phyloP scores from a whole-genome alignment of 768 basidiomycete genomes.

The Lactifluus rugatus region DNA sequence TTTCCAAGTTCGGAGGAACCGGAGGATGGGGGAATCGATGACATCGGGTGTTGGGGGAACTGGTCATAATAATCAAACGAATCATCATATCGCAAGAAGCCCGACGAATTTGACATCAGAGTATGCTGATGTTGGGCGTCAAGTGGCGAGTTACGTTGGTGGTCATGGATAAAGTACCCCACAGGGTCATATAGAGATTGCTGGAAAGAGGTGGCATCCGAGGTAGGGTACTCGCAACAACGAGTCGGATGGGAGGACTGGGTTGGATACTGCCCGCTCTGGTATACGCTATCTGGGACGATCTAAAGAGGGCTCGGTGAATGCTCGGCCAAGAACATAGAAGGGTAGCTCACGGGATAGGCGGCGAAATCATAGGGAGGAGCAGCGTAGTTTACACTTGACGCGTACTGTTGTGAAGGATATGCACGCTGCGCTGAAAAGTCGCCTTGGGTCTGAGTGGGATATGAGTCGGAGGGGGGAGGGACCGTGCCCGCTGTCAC shows the following conservation, averaged over 20 bases:
- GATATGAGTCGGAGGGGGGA: slow-evolving; percentile 2
- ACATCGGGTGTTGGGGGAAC: background rate
- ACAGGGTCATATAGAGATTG: background rate
- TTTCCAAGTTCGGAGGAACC: slow-evolving; percentile 15
- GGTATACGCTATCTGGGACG: background rate
- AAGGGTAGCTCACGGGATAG: slow-evolving; percentile 9
- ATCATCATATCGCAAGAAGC: background rate
- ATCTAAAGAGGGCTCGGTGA: slow-evolving; percentile 3
- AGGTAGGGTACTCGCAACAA: slow-evolving; percentile 2
- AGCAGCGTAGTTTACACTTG: slow-evolving; percentile 2
- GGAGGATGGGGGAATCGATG: background rate
- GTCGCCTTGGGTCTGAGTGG: background rate
- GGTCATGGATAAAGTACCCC: background rate
- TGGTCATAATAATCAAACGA: background rate
- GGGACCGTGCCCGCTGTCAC: background rate
- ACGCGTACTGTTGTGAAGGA: background rate
- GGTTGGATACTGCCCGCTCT: background rate
- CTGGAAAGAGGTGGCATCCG: background rate
- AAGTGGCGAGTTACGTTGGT: background rate
- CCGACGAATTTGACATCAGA: background rate
- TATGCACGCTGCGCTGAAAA: slow-evolving; percentile 3
- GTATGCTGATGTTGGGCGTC: slow-evolving; percentile 3
- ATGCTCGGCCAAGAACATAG: background rate
- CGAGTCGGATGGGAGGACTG: background rate
- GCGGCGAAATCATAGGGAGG: slow-evolving; percentile 15